Percentiles rank a stretch among this genome's conserved stretches.
Evolutionary conservation across 352 stramenopile species (phyloP).

Genomic region (Paralagenidium karlingii): DNA sequence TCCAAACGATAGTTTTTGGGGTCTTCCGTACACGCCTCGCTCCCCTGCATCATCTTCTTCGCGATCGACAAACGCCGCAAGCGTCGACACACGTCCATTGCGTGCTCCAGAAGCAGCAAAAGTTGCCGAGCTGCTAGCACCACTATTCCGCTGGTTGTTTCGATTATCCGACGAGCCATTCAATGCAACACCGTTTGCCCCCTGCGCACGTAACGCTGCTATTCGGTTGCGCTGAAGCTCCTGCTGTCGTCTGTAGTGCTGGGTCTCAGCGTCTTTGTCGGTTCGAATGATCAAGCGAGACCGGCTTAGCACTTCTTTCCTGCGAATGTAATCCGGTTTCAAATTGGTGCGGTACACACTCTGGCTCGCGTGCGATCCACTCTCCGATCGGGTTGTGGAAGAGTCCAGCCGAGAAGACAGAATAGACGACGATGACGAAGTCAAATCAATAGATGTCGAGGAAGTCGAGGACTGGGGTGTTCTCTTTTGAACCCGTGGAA

Average conservation of each 20-base stretch:
- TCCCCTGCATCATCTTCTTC: slow-evolving; percentile 7
- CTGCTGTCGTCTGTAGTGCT: no score
- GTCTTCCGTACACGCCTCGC: slow-evolving; percentile 41
- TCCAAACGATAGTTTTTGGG: slow-evolving; percentile 47
- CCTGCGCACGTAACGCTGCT: slow-evolving; percentile 1
- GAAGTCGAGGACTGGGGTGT: no score
- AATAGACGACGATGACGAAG: no score
- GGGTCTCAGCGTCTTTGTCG: slow-evolving; percentile 28
- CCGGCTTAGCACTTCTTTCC: slow-evolving; percentile 37
- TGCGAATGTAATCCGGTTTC: slow-evolving; percentile 61
- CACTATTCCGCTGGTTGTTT: slow-evolving; percentile 20
- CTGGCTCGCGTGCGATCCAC: no score
- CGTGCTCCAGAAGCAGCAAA: not conserved
- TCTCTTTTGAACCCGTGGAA: no score
- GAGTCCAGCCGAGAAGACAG: no score
- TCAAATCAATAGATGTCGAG: no score
- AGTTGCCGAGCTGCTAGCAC: slow-evolving; percentile 14
- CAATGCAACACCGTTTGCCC: not conserved
- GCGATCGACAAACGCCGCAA: no score
- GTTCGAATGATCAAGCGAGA: slow-evolving; percentile 52
- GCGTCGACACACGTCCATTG: not conserved
- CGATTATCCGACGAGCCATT: not conserved
- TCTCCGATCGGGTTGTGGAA: no score
- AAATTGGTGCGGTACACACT: slow-evolving; percentile 33
- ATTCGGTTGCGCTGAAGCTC: slow-evolving; percentile 9